A percentile compares a stretch with the other conserved stretches of the same genome.
These are phyloP conservation scores for Globisporangium canariense DNA, from an alignment of 352 stramenopile genomes.

Conservation along the genomic window DNA sequence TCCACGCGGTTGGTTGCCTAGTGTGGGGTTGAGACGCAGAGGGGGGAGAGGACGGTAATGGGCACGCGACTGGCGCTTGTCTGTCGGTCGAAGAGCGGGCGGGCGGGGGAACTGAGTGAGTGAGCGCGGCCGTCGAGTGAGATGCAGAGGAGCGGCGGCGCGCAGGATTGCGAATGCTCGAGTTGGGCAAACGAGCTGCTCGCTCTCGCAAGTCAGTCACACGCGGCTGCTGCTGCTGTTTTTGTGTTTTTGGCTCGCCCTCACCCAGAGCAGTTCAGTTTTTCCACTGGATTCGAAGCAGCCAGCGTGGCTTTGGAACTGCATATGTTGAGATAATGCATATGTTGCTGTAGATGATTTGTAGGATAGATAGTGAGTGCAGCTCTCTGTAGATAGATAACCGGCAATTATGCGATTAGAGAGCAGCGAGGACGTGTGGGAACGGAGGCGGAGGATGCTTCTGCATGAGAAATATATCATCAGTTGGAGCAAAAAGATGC, in stretches of 20 bases:
- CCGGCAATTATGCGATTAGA: background rate
- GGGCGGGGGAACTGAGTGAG: background rate
- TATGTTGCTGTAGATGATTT: background rate
- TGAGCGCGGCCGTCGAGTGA: background rate
- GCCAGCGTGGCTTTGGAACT: background rate
- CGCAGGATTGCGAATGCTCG: background rate
- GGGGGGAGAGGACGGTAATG: background rate
- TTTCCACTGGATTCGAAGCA: constrained; percentile 11
- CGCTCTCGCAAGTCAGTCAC: background rate
- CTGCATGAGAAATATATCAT: too few relatives aligned
- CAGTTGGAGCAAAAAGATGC: background rate
- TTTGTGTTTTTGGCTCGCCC: background rate
- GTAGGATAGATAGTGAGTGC: background rate
- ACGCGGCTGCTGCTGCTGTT: background rate
- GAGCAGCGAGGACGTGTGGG: background rate
- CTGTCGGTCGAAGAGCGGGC: background rate
- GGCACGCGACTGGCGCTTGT: background rate
- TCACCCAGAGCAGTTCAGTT: constrained; percentile 6
- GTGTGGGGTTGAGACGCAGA: too few relatives aligned
- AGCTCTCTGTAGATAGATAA: background rate
- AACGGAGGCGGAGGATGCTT: background rate
- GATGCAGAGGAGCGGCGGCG: constrained; percentile 2
- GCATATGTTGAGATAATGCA: background rate
- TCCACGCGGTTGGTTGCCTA: background rate
- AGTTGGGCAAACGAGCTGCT: background rate